phyloP scores from a whole-genome alignment of 371 early-diverging fungal species.

The Lichtheimia ornata region DNA sequence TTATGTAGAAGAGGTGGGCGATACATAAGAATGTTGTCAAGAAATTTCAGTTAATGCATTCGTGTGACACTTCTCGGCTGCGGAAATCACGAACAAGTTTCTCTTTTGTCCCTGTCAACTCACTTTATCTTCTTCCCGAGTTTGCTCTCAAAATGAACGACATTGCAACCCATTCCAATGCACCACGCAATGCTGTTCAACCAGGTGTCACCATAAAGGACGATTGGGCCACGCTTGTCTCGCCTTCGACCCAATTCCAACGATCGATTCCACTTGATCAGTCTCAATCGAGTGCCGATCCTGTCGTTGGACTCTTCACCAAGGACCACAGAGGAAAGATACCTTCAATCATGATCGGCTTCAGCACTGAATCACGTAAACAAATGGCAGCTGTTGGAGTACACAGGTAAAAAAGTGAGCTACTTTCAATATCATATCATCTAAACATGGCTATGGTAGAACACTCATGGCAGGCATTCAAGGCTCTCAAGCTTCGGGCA shows the following conservation, averaged over 20 bases:
- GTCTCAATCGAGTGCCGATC: too few species aligned
- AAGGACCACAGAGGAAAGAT: background rate
- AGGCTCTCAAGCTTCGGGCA: background rate
- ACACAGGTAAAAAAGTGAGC: constrained; percentile 9
- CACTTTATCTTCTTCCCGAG: too few species aligned
- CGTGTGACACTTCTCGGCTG: too few species aligned
- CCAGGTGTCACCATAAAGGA: background rate
- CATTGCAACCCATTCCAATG: background rate
- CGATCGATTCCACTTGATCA: background rate
- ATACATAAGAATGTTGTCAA: too few species aligned
- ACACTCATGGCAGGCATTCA: constrained; percentile 7
- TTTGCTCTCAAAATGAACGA: background rate
- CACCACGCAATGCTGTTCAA: background rate
- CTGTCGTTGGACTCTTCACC: background rate
- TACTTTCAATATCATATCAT: too few species aligned
- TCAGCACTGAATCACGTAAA: background rate
- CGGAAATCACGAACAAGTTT: too few species aligned
- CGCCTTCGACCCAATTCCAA: background rate
- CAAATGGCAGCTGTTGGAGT: constrained; percentile 5
- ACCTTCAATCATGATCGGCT: constrained; percentile 3
- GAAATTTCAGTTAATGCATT: too few species aligned
- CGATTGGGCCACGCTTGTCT: background rate
- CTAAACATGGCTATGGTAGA: background rate
- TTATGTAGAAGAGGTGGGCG: too few species aligned
- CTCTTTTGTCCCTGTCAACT: too few species aligned